phyloP scores from a whole-genome alignment of 306 rosid genomes.

The Fragaria iinumae region DNA sequence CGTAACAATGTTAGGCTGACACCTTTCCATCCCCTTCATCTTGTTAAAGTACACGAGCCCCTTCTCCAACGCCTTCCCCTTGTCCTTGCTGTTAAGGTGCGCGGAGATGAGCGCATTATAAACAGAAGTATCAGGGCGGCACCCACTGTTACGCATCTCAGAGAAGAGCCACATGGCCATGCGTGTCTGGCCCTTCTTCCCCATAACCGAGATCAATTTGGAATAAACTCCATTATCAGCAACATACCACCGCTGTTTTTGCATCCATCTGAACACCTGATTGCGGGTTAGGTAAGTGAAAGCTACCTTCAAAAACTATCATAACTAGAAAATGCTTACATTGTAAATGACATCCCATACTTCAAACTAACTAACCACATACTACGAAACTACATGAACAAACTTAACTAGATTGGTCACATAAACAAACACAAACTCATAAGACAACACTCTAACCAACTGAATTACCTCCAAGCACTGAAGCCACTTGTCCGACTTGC shows the following conservation, averaged over 20 bases:
- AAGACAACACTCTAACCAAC: not conserved
- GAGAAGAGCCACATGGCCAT: conserved; percentile 98
- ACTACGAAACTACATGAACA: not conserved
- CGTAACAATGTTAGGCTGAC: conserved; percentile 84
- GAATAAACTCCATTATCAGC: conserved; percentile 94
- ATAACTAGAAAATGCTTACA: conserved; percentile 6
- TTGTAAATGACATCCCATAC: not conserved
- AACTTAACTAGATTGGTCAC: not conserved
- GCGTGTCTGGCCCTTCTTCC: conserved; percentile 85
- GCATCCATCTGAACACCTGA: conserved; percentile 99
- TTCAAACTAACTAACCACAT: not conserved
- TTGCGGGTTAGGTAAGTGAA: conserved; percentile 32
- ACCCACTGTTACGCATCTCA: conserved; percentile 88
- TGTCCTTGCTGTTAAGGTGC: conserved; percentile 75
- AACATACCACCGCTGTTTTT: conserved; percentile 86
- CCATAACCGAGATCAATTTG: conserved; percentile 83
- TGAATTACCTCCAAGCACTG: conserved; percentile 81
- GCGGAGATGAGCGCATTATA: conserved; percentile 87
- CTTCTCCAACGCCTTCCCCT: conserved; percentile 75
- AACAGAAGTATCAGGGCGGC: conserved; percentile 87
- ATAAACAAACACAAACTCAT: not conserved
- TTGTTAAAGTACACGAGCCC: conserved; percentile 75
- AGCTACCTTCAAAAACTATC: conserved; percentile 9
- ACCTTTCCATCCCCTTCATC: conserved; percentile 87
- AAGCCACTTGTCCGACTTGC: conserved; percentile 71